phyloP scores from a whole-genome alignment of 2,329 filamentous ascomycete species.

The Verticillium longisporum region DNA sequence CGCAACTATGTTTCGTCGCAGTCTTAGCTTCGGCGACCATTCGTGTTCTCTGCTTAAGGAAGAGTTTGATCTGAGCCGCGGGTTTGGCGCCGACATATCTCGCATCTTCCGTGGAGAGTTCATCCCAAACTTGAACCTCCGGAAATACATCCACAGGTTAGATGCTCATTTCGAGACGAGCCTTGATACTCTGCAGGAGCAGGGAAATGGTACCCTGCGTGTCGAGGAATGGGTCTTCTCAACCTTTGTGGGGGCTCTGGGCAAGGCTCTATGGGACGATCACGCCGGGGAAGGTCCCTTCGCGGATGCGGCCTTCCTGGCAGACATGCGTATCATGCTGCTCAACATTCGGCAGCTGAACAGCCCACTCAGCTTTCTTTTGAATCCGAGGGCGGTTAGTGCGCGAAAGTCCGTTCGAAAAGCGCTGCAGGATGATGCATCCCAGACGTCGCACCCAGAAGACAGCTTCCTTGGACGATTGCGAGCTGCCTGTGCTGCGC shows the following conservation, averaged over 20 bases:
- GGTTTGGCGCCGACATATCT: slow-evolving; percentile 1
- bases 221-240: slow-evolving; percentile 10
- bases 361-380: background rate
- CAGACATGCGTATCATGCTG: background rate
- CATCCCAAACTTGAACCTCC: slow-evolving; percentile 3
- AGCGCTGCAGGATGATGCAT: background rate
- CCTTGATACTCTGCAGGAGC: background rate
- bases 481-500: background rate
- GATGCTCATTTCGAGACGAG: slow-evolving; percentile 2
- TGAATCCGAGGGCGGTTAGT: background rate
- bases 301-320: background rate
- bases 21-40: slow-evolving; percentile 6
- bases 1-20: slow-evolving; percentile 4
- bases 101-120: slow-evolving; percentile 10
- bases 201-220: background rate
- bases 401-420: background rate
- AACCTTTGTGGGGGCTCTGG: slow-evolving; percentile 4
- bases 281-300: slow-evolving; percentile 1
- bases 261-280: slow-evolving; percentile 6
- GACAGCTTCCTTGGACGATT: background rate
- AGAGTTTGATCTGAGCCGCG: slow-evolving; percentile 1
- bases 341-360: background rate
- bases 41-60: slow-evolving; percentile 6
- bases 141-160: slow-evolving; percentile 2
- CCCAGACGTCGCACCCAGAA: background rate